A percentile compares a stretch with the other conserved stretches of the same genome.
phyloP scores from a whole-genome alignment of 768 basidiomycete genomes.

The Baorangia bicolor region DNA sequence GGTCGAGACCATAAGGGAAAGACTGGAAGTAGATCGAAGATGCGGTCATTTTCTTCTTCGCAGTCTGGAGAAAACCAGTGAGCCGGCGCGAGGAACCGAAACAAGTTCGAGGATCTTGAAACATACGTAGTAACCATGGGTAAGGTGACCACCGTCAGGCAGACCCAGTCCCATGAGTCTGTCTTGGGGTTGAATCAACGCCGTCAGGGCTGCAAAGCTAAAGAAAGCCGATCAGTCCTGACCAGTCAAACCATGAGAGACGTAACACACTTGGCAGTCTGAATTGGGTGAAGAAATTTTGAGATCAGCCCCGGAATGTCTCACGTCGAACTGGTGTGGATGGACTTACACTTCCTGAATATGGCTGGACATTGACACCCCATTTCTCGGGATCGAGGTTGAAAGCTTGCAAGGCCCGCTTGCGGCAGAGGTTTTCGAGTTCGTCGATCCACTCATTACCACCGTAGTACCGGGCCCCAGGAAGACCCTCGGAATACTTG shows the following conservation, averaged over 20 bases:
- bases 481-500: constrained; percentile 99
- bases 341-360: constrained; percentile 80
- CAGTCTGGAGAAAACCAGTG: constrained; percentile 53
- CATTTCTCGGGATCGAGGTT: constrained; percentile 89
- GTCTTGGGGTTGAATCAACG: constrained; percentile 94
- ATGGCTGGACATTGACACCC: constrained; percentile 99
- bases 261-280: constrained; percentile 82
- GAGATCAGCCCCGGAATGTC: constrained; percentile 10
- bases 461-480: constrained; percentile 94
- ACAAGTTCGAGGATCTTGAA: neutral
- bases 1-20: constrained; percentile 85
- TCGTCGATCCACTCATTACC: constrained; percentile 99
- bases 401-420: constrained; percentile 95
- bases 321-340: neutral
- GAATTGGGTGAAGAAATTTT: constrained; percentile 9
- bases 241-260: neutral
- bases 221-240: constrained; percentile 10
- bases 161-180: constrained; percentile 98
- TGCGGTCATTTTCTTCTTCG: constrained; percentile 99
- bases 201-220: constrained; percentile 96
- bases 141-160: constrained; percentile 95
- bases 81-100: neutral
- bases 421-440: constrained; percentile 90
- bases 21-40: constrained; percentile 99
- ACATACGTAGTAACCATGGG: constrained; percentile 93